Evolutionary conservation across 1,139 yeast species (phyloP), one percentile per base, ranked within the genome.

Genomic region (Sugiyamaella grinbergsii): DNA sequence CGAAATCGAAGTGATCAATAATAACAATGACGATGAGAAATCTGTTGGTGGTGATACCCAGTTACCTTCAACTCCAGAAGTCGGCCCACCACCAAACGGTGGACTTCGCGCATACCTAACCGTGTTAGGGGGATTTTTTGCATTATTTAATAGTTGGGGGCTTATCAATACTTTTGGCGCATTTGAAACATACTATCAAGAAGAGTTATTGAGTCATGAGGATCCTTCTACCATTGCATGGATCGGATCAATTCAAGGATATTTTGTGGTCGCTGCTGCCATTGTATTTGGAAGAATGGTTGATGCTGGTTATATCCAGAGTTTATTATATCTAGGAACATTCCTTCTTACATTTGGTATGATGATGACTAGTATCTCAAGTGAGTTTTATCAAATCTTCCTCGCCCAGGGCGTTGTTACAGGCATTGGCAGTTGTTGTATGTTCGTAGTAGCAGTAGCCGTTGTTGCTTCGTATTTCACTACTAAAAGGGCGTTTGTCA

Each of bases 141-240:
- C 83, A 0, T 66, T 78, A 20, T 66, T 79, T 36, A 77, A 79
- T 18, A 73, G 74, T 33, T 79, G 82, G 69, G 89, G 89, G 1
- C 63, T 82, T 16, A 74, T 79, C 56, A 82, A 81, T 55, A 67
- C 83, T 1, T 70, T 78, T 47, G 88, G 88, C 49, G 83, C 82
- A 1, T 78, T 81, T 50, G 85, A 83, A 62, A 74, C 81, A 2
- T 82, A 82, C 59, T 75, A 82, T 18, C 64, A 77, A 4, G 63
- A 66, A 6, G 74, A 78, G 50, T 80, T 79, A 53, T 69, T 81
- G 42, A 63, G 65, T 1, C 59, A 70, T 32, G 67, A 69, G 1
- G 61, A 76, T 16, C 57, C 60, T 15, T 61, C 63, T 15, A 52
- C 62, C 20, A 58, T 62, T 36, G 60, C 65, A 5, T 62, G 65